Percentiles rank a stretch among this genome's conserved stretches.
phyloP scores from a whole-genome alignment of 495 filamentous ascomycete species.

The Entonaema liquescens region DNA sequence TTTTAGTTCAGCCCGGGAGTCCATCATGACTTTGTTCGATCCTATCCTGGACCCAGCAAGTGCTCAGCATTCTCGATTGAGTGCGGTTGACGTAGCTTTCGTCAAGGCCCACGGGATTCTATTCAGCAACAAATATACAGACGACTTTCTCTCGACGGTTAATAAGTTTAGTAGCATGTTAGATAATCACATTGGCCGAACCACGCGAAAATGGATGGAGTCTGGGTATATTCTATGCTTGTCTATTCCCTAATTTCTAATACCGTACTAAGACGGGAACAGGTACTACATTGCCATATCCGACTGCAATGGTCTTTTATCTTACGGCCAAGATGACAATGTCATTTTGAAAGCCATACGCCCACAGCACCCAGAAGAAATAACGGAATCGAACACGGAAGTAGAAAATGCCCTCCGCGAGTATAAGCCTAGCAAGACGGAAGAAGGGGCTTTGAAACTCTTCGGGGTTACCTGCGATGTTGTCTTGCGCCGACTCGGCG shows the following conservation, averaged over 20 bases:
- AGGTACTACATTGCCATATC: constrained; percentile 68
- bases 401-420: constrained; percentile 6
- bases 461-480: constrained; percentile 55
- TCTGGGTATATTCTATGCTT: constrained; percentile 61
- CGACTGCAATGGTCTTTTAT: constrained; percentile 52
- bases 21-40: constrained; percentile 74
- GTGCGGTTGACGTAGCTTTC: constrained; percentile 58
- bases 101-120: constrained; percentile 72
- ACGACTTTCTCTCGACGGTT: constrained; percentile 57
- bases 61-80: constrained; percentile 43
- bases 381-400: constrained; percentile 6
- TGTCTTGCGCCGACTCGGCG: constrained; percentile 66
- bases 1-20: constrained; percentile 71
- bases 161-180: constrained; percentile 63
- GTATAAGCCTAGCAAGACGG: constrained; percentile 22
- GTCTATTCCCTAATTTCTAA: constrained; percentile 62
- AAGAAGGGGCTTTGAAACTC: constrained; percentile 25
- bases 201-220: constrained; percentile 69
- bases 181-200: constrained; percentile 66
- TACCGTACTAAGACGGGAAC: constrained; percentile 56
- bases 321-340: constrained; percentile 51
- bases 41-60: constrained; percentile 62
- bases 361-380: constrained; percentile 30
- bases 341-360: constrained; percentile 47
- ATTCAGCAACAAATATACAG: constrained; percentile 63